Base-by-base conservation (phyloP, 768 basidiomycete genomes). In the Leccinum obscurum region DNA sequence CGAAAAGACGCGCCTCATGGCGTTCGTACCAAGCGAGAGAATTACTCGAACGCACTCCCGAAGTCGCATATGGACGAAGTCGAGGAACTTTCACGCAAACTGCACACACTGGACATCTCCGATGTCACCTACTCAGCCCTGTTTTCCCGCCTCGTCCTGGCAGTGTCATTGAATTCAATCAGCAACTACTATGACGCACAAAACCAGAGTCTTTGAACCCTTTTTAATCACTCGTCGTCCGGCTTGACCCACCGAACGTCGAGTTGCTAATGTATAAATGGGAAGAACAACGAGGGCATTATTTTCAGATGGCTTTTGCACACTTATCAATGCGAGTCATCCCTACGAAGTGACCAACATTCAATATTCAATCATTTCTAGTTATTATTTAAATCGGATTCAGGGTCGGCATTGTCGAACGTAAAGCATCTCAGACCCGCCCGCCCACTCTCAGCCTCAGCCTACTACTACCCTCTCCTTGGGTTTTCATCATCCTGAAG, bases 261-360 rank as follows among this genome's bases (percentile, higher is more conserved):
- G 82, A 80, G 83, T 78, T 80, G 79, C 77, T 82, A 80, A 80
- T 77, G 65, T 65, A 54, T 11, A 34, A 34, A 11, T 72, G 83
- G 83, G 83, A 70, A 85, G 72, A 85, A 49, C 52, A 56, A 77
- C 34, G 13, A 48, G 54, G 79, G 76, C 81, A 82, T 82, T 83
- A 77, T 83, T 68, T 84, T 85, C 84, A 83, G 84, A 72, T 70
- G 76, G 64, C 74, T 78, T 73, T 69, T 14, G 41, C 41, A n/a
- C 41, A 44, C n/a, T 49, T 15, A 3, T 22, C 9, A 49, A 24
- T 26, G 24, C 22, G 22, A 41, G 48, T 24, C 48, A 17, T 49
- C 48, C 48, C 48, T 49, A 49, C 48, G 48, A 49, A 24, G 48
- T 49, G 48, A 24, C 48, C 24, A 14, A 49, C 48, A 49, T n/a